Evolutionary conservation across 2,329 filamentous ascomycete species (phyloP), one percentile per base, ranked within the genome.

Genomic region (Phaeosphaeria sp.): DNA sequence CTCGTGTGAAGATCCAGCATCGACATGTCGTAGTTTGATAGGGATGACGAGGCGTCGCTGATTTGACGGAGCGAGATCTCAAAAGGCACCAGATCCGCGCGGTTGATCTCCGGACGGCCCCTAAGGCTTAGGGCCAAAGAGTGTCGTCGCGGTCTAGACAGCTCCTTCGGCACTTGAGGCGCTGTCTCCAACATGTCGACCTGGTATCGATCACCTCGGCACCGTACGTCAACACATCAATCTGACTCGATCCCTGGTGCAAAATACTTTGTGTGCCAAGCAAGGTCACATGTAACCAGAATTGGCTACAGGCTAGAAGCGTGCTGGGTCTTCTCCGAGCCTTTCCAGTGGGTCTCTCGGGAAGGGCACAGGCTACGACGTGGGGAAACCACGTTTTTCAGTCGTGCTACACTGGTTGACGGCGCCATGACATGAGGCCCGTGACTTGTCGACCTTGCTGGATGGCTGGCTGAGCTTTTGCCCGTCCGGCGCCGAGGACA

Each of bases 331-430:
- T 65, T 60, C 55, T 54, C 51, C 50, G 56, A 53, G 52, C 55
- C 52, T 23, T 55, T 27, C 36, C 47, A 56, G 67, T 67, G 66
- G 64, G 68, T 53, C 69, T 64, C 47, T 57, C 68, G 66, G 60
- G 60, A 65, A 63, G 67, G 65, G 59, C 64, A 61, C 52, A 48
- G 44, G 33, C 64, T 69, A 62, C 64, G 69, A 69, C 72, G 69
- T 73, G 72, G 72, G 72, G 70, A 73, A 72, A 66, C 54, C 68
- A 69, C 67, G 66, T 70, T 66, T 63, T 69, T 43, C 59, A 56
- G 52, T 52, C 54, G 63, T 65, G 65, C 65, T 66, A 66, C 66
- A 50, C 59, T 56, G 62, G 56, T 63, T 60, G 62, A 64, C 63
- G 55, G 52, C 60, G 59, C 60, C 53, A 52, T 20, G 46, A 48